These are phyloP conservation scores for Trebouxiophyceae sp. DNA, from an alignment of 163 green algal genomes.

Conservation along the genomic window DNA sequence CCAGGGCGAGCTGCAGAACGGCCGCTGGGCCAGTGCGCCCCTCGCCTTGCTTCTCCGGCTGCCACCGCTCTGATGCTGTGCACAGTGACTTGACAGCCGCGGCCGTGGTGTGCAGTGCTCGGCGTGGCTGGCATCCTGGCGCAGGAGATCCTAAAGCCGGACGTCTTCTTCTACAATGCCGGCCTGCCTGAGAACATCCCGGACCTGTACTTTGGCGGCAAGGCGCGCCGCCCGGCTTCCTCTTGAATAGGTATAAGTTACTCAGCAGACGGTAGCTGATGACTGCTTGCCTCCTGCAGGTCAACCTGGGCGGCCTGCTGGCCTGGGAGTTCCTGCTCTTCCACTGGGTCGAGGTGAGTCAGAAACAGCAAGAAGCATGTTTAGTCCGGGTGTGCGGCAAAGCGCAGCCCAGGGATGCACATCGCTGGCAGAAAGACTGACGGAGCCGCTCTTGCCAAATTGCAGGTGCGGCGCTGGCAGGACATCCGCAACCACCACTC, in stretches of 20 bases:
- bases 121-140: conserved; percentile 62
- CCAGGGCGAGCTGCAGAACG: background rate
- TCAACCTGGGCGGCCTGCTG: conserved; percentile 73
- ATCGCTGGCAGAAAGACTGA: too few relatives aligned
- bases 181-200: conserved; percentile 72
- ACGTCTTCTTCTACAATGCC: conserved; percentile 58
- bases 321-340: conserved; percentile 82
- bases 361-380: too few relatives aligned
- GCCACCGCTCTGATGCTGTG: background rate
- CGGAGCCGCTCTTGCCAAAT: background rate
- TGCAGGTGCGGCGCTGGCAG: conserved; percentile 79
- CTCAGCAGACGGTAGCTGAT: too few relatives aligned
- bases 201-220: conserved; percentile 32
- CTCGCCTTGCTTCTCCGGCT: background rate
- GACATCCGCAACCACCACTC: conserved; percentile 81
- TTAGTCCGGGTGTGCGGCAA: too few relatives aligned
- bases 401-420: too few relatives aligned
- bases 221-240: background rate
- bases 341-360: conserved; percentile 53
- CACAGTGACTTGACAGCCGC: background rate
- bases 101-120: background rate
- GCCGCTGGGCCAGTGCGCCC: background rate
- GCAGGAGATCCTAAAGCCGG: conserved; percentile 70
- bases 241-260: background rate
- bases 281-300: too few relatives aligned